Base-by-base conservation (phyloP, 2,329 filamentous ascomycete genomes). In the Fusarium siculi region DNA sequence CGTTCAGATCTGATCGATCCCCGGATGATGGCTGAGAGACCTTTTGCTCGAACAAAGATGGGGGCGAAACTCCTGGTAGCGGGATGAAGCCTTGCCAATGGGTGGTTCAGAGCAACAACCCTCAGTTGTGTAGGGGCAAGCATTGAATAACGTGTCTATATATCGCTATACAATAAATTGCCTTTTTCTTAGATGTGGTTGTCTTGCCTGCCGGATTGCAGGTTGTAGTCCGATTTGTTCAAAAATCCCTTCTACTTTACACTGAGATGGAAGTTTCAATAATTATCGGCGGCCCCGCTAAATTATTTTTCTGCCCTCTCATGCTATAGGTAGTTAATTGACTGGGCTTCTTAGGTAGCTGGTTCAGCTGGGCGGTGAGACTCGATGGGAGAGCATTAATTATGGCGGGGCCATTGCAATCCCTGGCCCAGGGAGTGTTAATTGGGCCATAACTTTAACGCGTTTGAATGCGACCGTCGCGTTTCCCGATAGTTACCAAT, bases 1-100 rank as follows among this genome's bases (percentile, higher is more conserved):
- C 80, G 75, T 77, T 85, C 73, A 74, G 88, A 81, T 80, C 83
- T 77, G 49, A 90, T 89, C 61, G 94, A 85, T 19, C 92, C 92
- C 50, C 87, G 85, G 73, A 90, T 88, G 77, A 95, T 94, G 47
- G 92, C 92, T 15, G 92, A 92, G 67, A 93, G 86, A 46, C 79
- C 81, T 34, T 81, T 77, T 28, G 75, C 37, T 46, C 81, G 81
- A 44, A 74, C 70, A 21, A 69, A 60, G 9, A 74, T 46, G 30
- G 72, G 75, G 30, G 73, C 66, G n/a, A 66, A 70, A 37, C 25
- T 55, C 46, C 55, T 59, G 28, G 58, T 54, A 39, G 54, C 28
- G 8, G 53, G 37, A 39, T 73, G 37, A n/a, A 55, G 42, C 21
- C 40, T 53, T 23, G 65, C 47, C n/a, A 78, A 52, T 10, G 75